Percentiles rank a stretch among this genome's conserved stretches.
Evolutionary conservation across 768 basidiomycete species (phyloP).

Genomic region (Albatrellus ellisii): DNA sequence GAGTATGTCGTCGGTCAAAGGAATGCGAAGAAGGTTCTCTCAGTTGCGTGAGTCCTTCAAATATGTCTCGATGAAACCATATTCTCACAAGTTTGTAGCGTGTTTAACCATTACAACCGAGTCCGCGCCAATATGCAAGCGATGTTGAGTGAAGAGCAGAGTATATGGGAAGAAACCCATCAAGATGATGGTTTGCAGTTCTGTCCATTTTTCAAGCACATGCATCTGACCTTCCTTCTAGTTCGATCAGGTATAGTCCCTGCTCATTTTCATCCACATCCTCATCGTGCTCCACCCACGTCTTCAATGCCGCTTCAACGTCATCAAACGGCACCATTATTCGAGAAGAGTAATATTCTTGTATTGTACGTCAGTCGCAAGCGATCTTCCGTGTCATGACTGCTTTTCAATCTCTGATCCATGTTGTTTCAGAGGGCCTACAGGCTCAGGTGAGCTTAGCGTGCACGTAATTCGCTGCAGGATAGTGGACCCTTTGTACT

Average conservation of each 20-base stretch:
- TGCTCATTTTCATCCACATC: constrained; percentile 53
- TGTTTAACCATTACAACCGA: too few relatives aligned
- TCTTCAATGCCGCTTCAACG: constrained; percentile 21
- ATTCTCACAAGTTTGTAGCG: too few relatives aligned
- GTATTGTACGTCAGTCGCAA: constrained; percentile 59
- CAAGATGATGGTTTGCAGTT: constrained; percentile 20
- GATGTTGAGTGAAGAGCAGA: too few relatives aligned
- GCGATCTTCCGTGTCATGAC: too few relatives aligned
- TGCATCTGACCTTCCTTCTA: background rate
- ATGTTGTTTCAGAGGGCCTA: constrained; percentile 85
- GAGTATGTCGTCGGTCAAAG: constrained; percentile 89
- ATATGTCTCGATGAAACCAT: too few relatives aligned
- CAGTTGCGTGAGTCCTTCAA: constrained; percentile 66
- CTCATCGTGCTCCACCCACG: constrained; percentile 14
- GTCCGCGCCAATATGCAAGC: too few relatives aligned
- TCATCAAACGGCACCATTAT: constrained; percentile 38
- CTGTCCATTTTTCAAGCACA: background rate
- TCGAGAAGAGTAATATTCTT: constrained; percentile 95
- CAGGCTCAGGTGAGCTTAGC: constrained; percentile 54
- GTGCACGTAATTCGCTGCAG: background rate
- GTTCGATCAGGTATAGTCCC: constrained; percentile 26
- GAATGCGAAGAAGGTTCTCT: constrained; percentile 83
- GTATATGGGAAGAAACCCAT: too few relatives aligned
- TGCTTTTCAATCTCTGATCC: too few relatives aligned
- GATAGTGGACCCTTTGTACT: constrained; percentile 4